phyloP scores from a whole-genome alignment of 768 basidiomycete species.

The Melanogaster broomeanus region DNA sequence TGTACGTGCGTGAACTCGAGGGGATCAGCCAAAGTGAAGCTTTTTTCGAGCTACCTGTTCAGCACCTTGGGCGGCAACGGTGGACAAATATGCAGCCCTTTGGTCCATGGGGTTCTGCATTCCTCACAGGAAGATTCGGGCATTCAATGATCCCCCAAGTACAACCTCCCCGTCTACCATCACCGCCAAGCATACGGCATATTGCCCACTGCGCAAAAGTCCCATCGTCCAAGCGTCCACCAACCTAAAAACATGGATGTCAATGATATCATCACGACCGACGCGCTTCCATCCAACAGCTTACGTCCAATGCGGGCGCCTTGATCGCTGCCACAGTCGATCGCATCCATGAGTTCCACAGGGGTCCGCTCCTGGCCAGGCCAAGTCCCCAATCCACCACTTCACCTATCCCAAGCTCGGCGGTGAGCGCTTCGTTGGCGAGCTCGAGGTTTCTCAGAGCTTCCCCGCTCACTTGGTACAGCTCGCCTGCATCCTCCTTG shows the following conservation, averaged over 20 bases:
- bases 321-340: conserved; percentile 77
- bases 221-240: conserved; percentile 91
- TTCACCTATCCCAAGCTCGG: conserved; percentile 55
- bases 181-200: conserved; percentile 87
- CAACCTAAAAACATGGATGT: conserved; percentile 52
- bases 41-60: conserved; percentile 52
- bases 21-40: not conserved
- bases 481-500: conserved; percentile 87
- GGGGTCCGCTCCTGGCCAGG: conserved; percentile 50
- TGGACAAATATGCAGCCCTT: conserved; percentile 85
- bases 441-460: conserved; percentile 69
- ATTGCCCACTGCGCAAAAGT: conserved; percentile 90
- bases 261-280: not conserved
- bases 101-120: conserved; percentile 51
- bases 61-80: conserved; percentile 84
- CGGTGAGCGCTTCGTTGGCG: conserved; percentile 75
- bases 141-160: conserved; percentile 89
- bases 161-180: conserved; percentile 77
- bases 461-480: conserved; percentile 51
- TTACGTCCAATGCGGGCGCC: conserved; percentile 76
- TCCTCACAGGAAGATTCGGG: conserved; percentile 79
- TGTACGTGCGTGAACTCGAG: not conserved
- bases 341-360: conserved; percentile 73
- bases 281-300: conserved; percentile 28
- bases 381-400: conserved; percentile 72